Percentiles rank a stretch among this genome's conserved stretches.
Evolutionary conservation across 208 protist species (phyloP).

Genomic region (Trichomonas tenax): DNA sequence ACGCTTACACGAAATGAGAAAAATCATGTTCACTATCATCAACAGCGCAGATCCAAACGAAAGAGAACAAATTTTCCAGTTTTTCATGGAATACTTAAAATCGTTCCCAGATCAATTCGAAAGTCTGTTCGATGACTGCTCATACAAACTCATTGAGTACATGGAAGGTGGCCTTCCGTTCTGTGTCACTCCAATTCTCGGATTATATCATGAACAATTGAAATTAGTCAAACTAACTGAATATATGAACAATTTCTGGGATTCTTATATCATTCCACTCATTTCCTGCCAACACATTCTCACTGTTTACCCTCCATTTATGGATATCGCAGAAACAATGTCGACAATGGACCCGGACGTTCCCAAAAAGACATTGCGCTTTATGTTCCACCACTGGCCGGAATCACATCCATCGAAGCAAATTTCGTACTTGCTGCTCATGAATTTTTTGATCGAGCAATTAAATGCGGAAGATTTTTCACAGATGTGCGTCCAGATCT

Average conservation of each 20-base stretch:
- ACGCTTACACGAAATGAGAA: not conserved
- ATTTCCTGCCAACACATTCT: not conserved
- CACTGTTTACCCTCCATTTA: not conserved
- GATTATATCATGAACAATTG: not conserved
- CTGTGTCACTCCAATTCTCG: not conserved
- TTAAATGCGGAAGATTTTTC: not conserved
- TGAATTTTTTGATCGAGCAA: not conserved
- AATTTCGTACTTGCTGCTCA: not conserved
- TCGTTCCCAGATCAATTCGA: not conserved
- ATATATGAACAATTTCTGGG: not conserved
- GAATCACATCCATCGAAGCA: not conserved
- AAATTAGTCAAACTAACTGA: not conserved
- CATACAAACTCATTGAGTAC: not conserved
- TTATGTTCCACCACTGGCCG: not conserved
- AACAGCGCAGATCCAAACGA: not conserved
- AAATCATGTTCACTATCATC: not conserved
- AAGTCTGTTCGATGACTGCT: not conserved
- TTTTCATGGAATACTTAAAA: not conserved
- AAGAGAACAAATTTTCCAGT: not conserved
- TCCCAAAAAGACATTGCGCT: not conserved
- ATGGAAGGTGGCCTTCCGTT: not conserved
- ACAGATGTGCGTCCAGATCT: not conserved
- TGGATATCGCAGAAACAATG: not conserved
- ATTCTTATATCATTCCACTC: not conserved
- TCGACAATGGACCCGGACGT: not conserved